phyloP scores from a whole-genome alignment of 331 rosid genomes.

The Cydonia oblonga region DNA sequence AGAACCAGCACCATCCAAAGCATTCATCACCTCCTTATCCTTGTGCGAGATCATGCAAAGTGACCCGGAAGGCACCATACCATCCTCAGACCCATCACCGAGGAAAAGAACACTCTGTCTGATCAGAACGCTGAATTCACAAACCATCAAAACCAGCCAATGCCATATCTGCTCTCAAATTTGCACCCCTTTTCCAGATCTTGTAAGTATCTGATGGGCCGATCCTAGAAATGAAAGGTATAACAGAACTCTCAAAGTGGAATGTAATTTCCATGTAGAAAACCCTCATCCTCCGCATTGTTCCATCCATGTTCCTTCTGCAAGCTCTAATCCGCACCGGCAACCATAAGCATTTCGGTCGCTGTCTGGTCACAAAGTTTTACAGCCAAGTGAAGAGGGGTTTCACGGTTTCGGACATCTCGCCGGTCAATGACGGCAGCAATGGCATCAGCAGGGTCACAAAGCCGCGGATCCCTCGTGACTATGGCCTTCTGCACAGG shows the following conservation, averaged over 20 bases:
- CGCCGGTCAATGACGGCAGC: slow-evolving; percentile 73
- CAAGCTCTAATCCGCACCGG: slow-evolving; percentile 97
- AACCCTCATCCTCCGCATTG: slow-evolving; percentile 89
- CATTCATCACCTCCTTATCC: slow-evolving; percentile 84
- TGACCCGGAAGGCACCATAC: slow-evolving; percentile 68
- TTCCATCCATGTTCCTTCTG: slow-evolving; percentile 98
- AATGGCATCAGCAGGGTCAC: slow-evolving; percentile 58
- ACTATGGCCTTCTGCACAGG: slow-evolving; percentile 81
- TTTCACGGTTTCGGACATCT: slow-evolving; percentile 81
- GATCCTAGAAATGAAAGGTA: slow-evolving; percentile 91
- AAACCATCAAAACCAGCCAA: slow-evolving; percentile 97
- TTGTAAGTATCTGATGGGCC: slow-evolving; percentile 96
- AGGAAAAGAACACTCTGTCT: slow-evolving; percentile 85
- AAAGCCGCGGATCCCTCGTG: slow-evolving; percentile 61
- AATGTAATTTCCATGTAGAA: slow-evolving; percentile 97
- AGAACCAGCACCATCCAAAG: slow-evolving; percentile 81
- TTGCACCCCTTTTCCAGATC: slow-evolving; percentile 97
- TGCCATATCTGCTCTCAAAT: slow-evolving; percentile 97
- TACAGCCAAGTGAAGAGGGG: slow-evolving; percentile 93
- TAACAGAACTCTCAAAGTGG: slow-evolving; percentile 96
- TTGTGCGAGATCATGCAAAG: slow-evolving; percentile 94
- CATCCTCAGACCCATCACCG: slow-evolving; percentile 90
- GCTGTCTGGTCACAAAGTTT: slow-evolving; percentile 69
- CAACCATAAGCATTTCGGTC: slow-evolving; percentile 83
- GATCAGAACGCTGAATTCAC: slow-evolving; percentile 84